These are phyloP conservation scores for Parastagonospora avenae DNA, from an alignment of 2,329 filamentous ascomycete species.

Conservation along the genomic window DNA sequence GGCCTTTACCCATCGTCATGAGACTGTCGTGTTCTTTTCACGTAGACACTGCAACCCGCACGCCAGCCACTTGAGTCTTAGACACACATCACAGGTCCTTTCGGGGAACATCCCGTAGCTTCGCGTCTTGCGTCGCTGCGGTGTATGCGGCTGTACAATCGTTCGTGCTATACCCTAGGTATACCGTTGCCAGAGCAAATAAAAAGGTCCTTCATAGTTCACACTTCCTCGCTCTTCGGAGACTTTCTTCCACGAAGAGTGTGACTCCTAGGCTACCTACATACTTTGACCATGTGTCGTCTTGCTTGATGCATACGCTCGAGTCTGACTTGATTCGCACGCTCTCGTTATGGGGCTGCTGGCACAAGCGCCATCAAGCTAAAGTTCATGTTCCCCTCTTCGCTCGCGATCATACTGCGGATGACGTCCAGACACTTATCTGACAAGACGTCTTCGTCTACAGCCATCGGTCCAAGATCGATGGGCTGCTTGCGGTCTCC, in stretches of 20 bases:
- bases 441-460: slow-evolving; percentile 28
- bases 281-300: slow-evolving; percentile 23
- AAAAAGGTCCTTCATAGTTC: slow-evolving; percentile 61
- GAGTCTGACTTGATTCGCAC: too few species aligned
- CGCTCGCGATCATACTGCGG: slow-evolving; percentile 22
- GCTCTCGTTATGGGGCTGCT: too few species aligned
- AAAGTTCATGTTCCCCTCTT: slow-evolving; percentile 28
- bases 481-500: slow-evolving; percentile 38
- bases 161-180: slow-evolving; percentile 37
- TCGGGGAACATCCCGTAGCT: slow-evolving; percentile 50
- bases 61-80: slow-evolving; percentile 55
- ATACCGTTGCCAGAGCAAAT: slow-evolving; percentile 54
- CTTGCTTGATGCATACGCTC: too few species aligned
- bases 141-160: slow-evolving; percentile 50
- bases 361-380: slow-evolving; percentile 38
- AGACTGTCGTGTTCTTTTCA: not conserved
- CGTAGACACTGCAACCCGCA: slow-evolving; percentile 33
- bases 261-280: slow-evolving; percentile 61
- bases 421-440: slow-evolving; percentile 26
- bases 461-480: slow-evolving; percentile 31
- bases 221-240: slow-evolving; percentile 55
- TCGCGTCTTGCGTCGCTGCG: slow-evolving; percentile 55
- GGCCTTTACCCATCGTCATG: not conserved
- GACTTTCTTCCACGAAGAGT: slow-evolving; percentile 49
- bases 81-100: slow-evolving; percentile 52